Evolutionary conservation across 108 stramenopile genomes (phyloP).

Genomic region (Bacterosira constricta): DNA sequence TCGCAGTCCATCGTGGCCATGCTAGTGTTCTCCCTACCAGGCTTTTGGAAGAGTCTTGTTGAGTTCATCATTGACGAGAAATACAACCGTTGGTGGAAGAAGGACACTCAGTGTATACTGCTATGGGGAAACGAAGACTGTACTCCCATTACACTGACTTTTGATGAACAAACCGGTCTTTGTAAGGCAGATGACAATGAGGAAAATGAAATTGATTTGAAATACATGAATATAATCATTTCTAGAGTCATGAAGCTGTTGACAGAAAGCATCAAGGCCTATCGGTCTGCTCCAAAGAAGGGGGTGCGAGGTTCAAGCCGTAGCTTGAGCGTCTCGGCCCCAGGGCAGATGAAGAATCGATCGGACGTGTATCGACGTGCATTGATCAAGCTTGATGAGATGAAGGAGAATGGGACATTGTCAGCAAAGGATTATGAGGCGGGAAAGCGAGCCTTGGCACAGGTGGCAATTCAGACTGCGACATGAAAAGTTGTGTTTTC

Average conservation of each 20-base stretch:
- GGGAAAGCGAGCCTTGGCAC: conserved; percentile 22
- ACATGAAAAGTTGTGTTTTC: background rate
- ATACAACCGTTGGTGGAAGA: conserved; percentile 20
- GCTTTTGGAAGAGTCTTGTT: conserved; percentile 24
- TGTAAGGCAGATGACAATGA: conserved; percentile 5
- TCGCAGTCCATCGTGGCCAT: conserved; percentile 12
- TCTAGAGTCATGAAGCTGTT: conserved; percentile 18
- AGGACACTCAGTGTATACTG: conserved; percentile 16
- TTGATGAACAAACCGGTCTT: conserved; percentile 17
- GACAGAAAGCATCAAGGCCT: conserved; percentile 19
- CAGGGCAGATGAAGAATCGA: conserved; percentile 5
- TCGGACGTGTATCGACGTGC: conserved; percentile 37
- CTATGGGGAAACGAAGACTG: background rate
- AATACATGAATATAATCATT: conserved; percentile 30
- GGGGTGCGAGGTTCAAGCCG: background rate
- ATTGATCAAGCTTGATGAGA: conserved; percentile 31
- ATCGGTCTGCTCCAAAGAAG: background rate
- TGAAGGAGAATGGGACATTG: conserved; percentile 27
- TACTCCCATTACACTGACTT: conserved; percentile 9
- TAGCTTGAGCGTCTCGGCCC: conserved; percentile 13
- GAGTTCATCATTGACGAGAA: conserved; percentile 19
- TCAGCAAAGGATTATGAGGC: conserved; percentile 18
- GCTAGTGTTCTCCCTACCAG: conserved; percentile 15
- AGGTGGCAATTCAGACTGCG: conserved; percentile 10
- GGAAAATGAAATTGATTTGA: conserved; percentile 12